Conservation (phyloP, 352 stramenopile genomes). For the Thalassiosira mediterranea region DNA sequence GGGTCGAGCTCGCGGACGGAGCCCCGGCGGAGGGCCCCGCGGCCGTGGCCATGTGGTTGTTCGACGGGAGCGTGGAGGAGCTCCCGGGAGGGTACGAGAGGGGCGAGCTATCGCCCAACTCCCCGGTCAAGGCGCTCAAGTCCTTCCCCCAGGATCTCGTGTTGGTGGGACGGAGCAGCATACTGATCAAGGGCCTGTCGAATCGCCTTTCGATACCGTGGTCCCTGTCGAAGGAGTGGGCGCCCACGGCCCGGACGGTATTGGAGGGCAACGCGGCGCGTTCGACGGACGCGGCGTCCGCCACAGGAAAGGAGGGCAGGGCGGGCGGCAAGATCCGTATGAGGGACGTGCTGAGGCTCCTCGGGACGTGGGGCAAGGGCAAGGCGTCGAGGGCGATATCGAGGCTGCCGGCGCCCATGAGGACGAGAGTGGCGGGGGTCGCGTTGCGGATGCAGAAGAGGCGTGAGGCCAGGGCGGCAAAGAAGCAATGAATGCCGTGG, state of each 20-base stretch:
- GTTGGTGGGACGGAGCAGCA: slow-evolving; percentile 83
- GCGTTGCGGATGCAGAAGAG: slow-evolving; percentile 65
- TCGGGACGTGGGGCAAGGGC: slow-evolving; percentile 68
- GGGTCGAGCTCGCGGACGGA: slow-evolving; percentile 84
- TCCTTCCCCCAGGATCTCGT: slow-evolving; percentile 88
- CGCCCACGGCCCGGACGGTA: slow-evolving; percentile 62
- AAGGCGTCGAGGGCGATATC: slow-evolving; percentile 52
- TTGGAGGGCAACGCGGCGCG: slow-evolving; percentile 33
- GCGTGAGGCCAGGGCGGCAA: slow-evolving; percentile 32
- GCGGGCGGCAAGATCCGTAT: slow-evolving; percentile 56
- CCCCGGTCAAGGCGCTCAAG: slow-evolving; percentile 84
- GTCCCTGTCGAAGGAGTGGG: slow-evolving; percentile 79
- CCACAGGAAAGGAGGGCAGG: too few relatives aligned
- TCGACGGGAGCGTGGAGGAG: slow-evolving; percentile 79
- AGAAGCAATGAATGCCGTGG: too few relatives aligned
- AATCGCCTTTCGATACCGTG: slow-evolving; percentile 77
- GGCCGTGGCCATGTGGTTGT: slow-evolving; percentile 88
- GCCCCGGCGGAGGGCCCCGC: slow-evolving; percentile 78
- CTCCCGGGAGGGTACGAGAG: slow-evolving; percentile 86
- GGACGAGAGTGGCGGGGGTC: slow-evolving; percentile 58
- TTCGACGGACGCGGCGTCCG: background rate
- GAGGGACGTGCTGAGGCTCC: slow-evolving; percentile 56
- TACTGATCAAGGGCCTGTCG: slow-evolving; percentile 86
- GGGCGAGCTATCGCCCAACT: slow-evolving; percentile 85
- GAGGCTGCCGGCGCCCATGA: slow-evolving; percentile 59